Evolutionary conservation across 192 early-diverging fungal genomes (phyloP), one percentile per base, ranked within the genome.

Genomic region (Allomyces arbusculus): DNA sequence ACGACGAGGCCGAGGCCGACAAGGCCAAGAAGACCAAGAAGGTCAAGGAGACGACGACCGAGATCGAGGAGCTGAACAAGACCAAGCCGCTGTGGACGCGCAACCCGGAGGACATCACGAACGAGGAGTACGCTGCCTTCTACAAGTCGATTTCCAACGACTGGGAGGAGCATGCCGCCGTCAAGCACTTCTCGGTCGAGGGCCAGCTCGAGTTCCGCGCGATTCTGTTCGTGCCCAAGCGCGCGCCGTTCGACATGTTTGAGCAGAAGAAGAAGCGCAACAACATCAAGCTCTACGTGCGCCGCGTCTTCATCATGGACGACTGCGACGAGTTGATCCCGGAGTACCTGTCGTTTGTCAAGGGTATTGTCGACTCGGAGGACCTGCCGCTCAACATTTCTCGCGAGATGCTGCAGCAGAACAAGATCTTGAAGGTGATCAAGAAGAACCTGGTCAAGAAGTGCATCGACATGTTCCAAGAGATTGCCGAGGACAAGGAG

Each of bases 261-360:
- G 92, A 99, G 84, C 82, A 83, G 73, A 91, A 92, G 87, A 95
- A 95, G 90, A 97, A 97, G 89, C 89, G 92, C 77, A 95, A 95
- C 88, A 97, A 96, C 90, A 96, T 99, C 86, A 97, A 96, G 85
- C 85, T 99, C 69, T 99, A 96, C 79, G 94, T 97, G 73, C 92
- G 94, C 74, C 93, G 95, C 72, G 96, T 99, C 71, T 97, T 99
- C 83, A 99, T 99, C 79, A 97, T 94, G 90, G 94, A 99, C 75
- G 94, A 99, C 85, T 95, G 91, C 81, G 93, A 95, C 73, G 95
- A 99, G 70, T 80, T 99, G 71, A 93, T 99, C 73, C 96, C 96
- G 72, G 92, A 97, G 80, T 99, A 91, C 89, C 85, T 99, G 74
- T 88, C 84, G 78, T 99, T 99, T 75, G 82, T 99, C 88, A 94